Conservation (phyloP, 495 filamentous ascomycete species). For the Letharia lupina region DNA sequence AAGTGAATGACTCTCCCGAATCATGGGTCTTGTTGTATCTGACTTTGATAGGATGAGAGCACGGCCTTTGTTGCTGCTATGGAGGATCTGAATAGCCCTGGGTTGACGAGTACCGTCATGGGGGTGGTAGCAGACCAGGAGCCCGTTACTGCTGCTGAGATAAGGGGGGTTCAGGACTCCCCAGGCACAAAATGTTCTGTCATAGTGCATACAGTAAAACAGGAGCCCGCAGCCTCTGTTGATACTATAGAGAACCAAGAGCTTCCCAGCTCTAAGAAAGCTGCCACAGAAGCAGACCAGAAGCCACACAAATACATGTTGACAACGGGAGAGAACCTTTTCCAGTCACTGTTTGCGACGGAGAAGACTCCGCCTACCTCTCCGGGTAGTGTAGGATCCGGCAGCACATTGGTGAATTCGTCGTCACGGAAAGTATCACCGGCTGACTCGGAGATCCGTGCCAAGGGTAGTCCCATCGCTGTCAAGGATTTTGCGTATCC, state of each 20-base stretch:
- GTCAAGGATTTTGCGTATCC: background rate
- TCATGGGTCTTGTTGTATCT: background rate
- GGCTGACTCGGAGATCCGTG: background rate
- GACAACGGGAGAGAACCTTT: background rate
- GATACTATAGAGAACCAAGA: background rate
- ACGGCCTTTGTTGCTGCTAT: background rate
- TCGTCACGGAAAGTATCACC: background rate
- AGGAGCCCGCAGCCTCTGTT: background rate
- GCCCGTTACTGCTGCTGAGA: background rate
- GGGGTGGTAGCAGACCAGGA: background rate
- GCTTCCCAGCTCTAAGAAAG: background rate
- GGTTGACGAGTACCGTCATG: background rate
- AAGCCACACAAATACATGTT: background rate
- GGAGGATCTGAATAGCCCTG: background rate
- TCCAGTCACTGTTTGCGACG: background rate
- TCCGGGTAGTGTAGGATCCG: background rate
- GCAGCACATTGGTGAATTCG: background rate
- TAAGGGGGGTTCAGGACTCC: too few species aligned
- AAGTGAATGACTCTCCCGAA: background rate
- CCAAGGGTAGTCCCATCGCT: background rate
- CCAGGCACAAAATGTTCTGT: background rate
- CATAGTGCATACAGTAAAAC: too few species aligned
- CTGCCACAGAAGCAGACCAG: background rate
- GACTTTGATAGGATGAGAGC: background rate
- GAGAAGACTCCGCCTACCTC: background rate